Evolutionary conservation across 371 early-diverging fungal species (phyloP), one percentile per base, ranked within the genome.

Genomic region (Actinomortierella ambigua): DNA sequence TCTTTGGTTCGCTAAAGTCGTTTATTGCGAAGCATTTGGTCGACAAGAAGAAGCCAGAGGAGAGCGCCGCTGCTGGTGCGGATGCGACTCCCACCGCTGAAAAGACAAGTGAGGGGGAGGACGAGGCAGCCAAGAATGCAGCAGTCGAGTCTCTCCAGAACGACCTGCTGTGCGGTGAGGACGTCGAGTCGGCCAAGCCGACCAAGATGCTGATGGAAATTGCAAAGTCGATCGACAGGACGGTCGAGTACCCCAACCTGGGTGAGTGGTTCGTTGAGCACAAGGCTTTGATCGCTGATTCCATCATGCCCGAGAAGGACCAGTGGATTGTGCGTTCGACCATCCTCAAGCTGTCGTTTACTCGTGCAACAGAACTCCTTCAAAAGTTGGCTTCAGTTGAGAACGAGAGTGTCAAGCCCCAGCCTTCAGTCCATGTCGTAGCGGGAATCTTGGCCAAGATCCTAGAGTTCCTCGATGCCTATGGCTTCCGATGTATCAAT

Each of bases 171-270:
- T 71, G 73, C 23, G 73, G 73, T 23, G 73, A 71, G 39, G 73
- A 71, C 29, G 73, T 71, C 7, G 73, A 71, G 53, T 71, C 73
- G 2, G 73, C 73, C 47, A 71, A 71, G 60, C 73, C 73, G 1
- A 71, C 73, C n/a, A 71, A 71, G 57, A 71, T 65, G 73, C 23
- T 71, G 54, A 71, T 71, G 73, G 73, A 71, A 0, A 71, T 71
- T 56, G 73, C 73, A 18, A 71, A 71, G 53, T 13, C 59, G 0
- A 59, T 71, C 20, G 73, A 71, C 57, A 56, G 23, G 4, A 66
- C 53, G 5, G 55, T 71, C 18, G 73, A 66, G 43, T 66, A 71
- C 28, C 73, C 67, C 17, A 41, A 27, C 0, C 27, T 71, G 8
- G 73, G 73, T 1, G 2, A 1, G 9, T 71, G 73, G 73, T 62